phyloP scores from a whole-genome alignment of 495 filamentous ascomycete species.

The Penicillium soppii region DNA sequence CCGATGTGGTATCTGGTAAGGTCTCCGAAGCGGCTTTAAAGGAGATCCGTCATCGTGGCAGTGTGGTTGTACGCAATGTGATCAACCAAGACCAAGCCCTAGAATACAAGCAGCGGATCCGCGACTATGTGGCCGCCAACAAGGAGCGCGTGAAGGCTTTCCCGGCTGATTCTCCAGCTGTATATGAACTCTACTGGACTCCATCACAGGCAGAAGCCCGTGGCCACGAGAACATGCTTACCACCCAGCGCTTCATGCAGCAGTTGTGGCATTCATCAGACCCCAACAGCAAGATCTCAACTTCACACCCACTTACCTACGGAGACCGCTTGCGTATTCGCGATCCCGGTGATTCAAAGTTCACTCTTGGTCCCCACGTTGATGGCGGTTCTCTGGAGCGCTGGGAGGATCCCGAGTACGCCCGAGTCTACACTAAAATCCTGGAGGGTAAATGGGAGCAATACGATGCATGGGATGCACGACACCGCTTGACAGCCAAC shows the following conservation, averaged over 20 bases:
- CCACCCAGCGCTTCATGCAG: conserved; percentile 71
- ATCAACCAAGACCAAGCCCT: conserved; percentile 58
- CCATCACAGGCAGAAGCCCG: conserved; percentile 72
- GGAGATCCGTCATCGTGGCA: conserved; percentile 62
- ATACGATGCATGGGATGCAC: conserved; percentile 79
- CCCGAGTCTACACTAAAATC: conserved; percentile 69
- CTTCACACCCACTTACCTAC: conserved; percentile 68
- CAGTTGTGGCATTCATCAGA: conserved; percentile 69
- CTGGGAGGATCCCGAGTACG: conserved; percentile 82
- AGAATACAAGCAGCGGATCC: conserved; percentile 43
- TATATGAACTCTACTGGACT: conserved; percentile 91
- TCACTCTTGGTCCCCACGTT: conserved; percentile 82
- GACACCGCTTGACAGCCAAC: conserved; percentile 62
- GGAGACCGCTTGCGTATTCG: conserved; percentile 79
- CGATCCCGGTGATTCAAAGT: conserved; percentile 62
- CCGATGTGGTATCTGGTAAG: conserved; percentile 47
- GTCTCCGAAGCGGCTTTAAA: conserved; percentile 41
- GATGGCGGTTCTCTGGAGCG: conserved; percentile 84
- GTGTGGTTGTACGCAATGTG: conserved; percentile 62
- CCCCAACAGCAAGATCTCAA: conserved; percentile 59
- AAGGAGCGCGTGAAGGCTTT: conserved; percentile 48
- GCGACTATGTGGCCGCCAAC: conserved; percentile 63
- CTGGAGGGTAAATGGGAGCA: conserved; percentile 76
- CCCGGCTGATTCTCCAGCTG: conserved; percentile 64
- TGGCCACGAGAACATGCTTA: conserved; percentile 67